Percentiles rank a stretch among this genome's conserved stretches.
phyloP scores from a whole-genome alignment of 768 basidiomycete genomes.

The Udeniomyces megalosporus region DNA sequence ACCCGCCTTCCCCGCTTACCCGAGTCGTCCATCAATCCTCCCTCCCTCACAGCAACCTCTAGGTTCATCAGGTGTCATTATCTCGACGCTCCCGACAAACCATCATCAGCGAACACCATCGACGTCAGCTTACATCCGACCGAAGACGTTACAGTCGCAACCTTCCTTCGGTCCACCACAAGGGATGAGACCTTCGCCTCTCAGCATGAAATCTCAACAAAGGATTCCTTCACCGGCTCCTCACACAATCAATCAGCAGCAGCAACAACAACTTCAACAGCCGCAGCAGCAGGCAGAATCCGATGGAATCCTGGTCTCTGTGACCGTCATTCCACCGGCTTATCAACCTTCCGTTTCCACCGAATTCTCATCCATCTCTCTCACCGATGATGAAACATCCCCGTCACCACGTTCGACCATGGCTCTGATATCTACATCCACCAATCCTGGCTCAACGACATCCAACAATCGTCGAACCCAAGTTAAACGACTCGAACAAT shows the following conservation, averaged over 20 bases:
- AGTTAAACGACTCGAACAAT: constrained; percentile 56
- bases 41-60: constrained; percentile 10
- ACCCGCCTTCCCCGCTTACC: constrained; percentile 12
- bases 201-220: no score
- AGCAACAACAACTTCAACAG: neutral
- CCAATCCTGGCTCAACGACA: no score
- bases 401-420: no score
- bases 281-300: neutral
- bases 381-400: constrained; percentile 28
- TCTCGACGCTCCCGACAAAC: no score
- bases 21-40: neutral
- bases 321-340: constrained; percentile 17
- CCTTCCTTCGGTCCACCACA: no score
- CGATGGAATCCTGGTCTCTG: constrained; percentile 24
- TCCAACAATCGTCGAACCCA: no score
- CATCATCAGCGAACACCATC: no score
- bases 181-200: no score
- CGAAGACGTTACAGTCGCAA: neutral
- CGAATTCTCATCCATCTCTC: no score
- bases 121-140: no score
- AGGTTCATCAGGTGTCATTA: neutral
- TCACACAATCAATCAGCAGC: neutral
- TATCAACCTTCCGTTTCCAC: neutral
- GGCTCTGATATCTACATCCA: no score
- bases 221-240: neutral